phyloP scores from a whole-genome alignment of 257 asterid genomes.

The Nicotiana otophora region DNA sequence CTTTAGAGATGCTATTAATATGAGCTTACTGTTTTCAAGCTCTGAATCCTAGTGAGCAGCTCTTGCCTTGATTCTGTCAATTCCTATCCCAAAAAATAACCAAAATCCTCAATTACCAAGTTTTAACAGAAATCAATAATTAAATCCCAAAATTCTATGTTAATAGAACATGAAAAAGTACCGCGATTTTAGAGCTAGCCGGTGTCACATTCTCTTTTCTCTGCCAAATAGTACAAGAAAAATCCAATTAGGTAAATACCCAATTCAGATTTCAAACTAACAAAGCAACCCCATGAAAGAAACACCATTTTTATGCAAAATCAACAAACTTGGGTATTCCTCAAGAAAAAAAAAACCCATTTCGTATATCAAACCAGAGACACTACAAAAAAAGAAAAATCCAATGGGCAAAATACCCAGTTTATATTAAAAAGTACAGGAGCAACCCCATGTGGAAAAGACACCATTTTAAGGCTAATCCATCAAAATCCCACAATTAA shows the following conservation, averaged over 20 bases:
- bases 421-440: too few species aligned
- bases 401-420: neutral
- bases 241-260: neutral
- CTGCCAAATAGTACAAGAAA: slow-evolving; percentile 24
- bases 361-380: neutral
- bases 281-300: neutral
- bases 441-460: too few species aligned
- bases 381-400: neutral
- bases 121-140: neutral
- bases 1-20: neutral
- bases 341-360: neutral
- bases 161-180: slow-evolving; percentile 16
- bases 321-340: neutral
- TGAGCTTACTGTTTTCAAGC: slow-evolving; percentile 63
- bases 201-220: slow-evolving; percentile 55
- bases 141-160: neutral
- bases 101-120: neutral
- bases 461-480: neutral
- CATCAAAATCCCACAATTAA: neutral
- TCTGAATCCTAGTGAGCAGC: slow-evolving; percentile 63
- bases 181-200: slow-evolving; percentile 65
- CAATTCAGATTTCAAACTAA: neutral
- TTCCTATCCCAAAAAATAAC: slow-evolving; percentile 42
- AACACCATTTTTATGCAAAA: neutral
- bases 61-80: slow-evolving; percentile 81